Conservation (phyloP, 2,329 filamentous ascomycete genomes). For the Myriosclerotinia scirpicola region DNA sequence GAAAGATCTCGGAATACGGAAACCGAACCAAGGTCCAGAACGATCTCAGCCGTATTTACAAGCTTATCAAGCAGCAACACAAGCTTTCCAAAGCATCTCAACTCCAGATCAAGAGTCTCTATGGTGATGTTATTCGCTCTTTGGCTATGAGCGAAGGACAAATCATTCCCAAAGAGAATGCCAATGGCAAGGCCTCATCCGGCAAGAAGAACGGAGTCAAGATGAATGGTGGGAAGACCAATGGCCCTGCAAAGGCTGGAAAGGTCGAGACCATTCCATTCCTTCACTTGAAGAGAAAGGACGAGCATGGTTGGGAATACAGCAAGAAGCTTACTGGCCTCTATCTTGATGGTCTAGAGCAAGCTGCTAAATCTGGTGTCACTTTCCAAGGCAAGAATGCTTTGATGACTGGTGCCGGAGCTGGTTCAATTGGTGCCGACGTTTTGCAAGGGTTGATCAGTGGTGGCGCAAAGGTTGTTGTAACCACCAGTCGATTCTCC, state of each 20-base stretch:
- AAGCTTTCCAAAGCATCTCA: conserved; percentile 96
- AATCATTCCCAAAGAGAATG: conserved; percentile 86
- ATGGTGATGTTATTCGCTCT: conserved; percentile 90
- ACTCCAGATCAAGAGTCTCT: conserved; percentile 92
- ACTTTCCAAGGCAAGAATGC: conserved; percentile 94
- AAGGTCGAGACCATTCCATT: conserved; percentile 98
- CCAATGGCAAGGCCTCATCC: conserved; percentile 50
- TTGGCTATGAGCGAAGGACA: conserved; percentile 97
- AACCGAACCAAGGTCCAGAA: conserved; percentile 98
- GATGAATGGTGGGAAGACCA: conserved; percentile 40
- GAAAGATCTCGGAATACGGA: conserved; percentile 97
- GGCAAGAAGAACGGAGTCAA: conserved; percentile 53
- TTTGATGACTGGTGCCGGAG: conserved; percentile 97
- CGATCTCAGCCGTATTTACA: conserved; percentile 92
- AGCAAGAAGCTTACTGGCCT: conserved; percentile 96
- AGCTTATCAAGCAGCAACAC: conserved; percentile 97
- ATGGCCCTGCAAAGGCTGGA: conserved; percentile 65
- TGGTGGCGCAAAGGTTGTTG: conserved; percentile 93
- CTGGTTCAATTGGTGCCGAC: conserved; percentile 95
- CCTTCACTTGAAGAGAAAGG: conserved; percentile 92
- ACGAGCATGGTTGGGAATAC: conserved; percentile 95
- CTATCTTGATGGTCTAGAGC: conserved; percentile 89
- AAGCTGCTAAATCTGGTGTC: conserved; percentile 82
- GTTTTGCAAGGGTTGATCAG: conserved; percentile 94
- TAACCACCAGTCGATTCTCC: conserved; percentile 95